phyloP scores from a whole-genome alignment of 1,139 yeast species.

The Candida sojae region DNA sequence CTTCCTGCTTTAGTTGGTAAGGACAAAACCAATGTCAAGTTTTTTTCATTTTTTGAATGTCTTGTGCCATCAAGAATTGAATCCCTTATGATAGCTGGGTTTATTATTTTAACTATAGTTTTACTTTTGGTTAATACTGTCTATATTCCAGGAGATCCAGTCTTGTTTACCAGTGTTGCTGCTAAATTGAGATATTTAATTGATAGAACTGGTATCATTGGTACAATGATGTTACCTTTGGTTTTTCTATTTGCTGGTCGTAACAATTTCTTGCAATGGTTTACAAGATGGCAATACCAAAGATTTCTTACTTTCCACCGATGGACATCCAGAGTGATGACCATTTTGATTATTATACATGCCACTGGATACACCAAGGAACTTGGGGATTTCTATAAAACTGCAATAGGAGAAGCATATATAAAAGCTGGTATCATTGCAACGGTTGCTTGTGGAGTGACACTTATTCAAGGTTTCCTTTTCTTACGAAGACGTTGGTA shows the following conservation, averaged over 20 bases:
- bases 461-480: constrained; percentile 40
- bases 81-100: constrained; percentile 26
- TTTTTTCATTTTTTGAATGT: constrained; percentile 17
- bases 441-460: constrained; percentile 33
- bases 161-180: constrained; percentile 16
- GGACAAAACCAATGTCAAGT: constrained; percentile 18
- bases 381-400: constrained; percentile 5
- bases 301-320: constrained; percentile 41
- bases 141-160: constrained; percentile 25
- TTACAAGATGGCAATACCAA: constrained; percentile 39
- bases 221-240: constrained; percentile 32
- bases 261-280: constrained; percentile 43
- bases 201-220: constrained; percentile 35
- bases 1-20: constrained; percentile 29
- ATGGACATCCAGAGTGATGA: constrained; percentile 37
- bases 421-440: constrained; percentile 30
- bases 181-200: constrained; percentile 30
- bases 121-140: constrained; percentile 26
- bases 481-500: constrained; percentile 44
- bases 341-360: constrained; percentile 31
- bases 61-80: constrained; percentile 29
- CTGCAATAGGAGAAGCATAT: constrained; percentile 5
- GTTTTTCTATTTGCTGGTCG: constrained; percentile 46
- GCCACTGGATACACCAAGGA: constrained; percentile 38
- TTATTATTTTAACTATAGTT: constrained; percentile 46